Evolutionary conservation across 345 rosid genomes (phyloP).

Genomic region (Alliaria petiolata): DNA sequence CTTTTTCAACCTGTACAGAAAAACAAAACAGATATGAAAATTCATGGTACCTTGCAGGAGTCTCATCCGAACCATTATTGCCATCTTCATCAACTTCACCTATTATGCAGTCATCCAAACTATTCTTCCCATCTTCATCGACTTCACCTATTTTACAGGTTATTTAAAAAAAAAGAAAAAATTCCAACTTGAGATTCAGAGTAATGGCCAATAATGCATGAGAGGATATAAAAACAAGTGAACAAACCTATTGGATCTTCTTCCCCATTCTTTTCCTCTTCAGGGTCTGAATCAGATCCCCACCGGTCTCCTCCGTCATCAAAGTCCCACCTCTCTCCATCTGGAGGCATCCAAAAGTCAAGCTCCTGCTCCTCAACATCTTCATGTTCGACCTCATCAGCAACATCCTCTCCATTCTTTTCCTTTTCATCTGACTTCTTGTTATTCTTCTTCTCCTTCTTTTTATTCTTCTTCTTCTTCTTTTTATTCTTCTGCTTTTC

Average conservation of each 20-base stretch:
- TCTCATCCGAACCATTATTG: conserved; percentile 9
- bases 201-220: neutral
- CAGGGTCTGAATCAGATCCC: conserved; percentile 74
- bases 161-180: neutral
- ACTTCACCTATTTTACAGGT: conserved; percentile 19
- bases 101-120: conserved; percentile 16
- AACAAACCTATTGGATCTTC: conserved; percentile 52
- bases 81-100: conserved; percentile 25
- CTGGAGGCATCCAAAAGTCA: conserved; percentile 91
- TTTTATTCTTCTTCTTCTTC: no score
- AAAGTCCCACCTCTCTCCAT: conserved; percentile 59
- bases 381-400: conserved; percentile 17
- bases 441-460: conserved; percentile 33
- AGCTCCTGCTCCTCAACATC: conserved; percentile 45
- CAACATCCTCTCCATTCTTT: neutral
- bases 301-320: conserved; percentile 34
- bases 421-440: conserved; percentile 8
- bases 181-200: conserved; percentile 1
- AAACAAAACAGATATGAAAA: neutral
- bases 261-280: conserved; percentile 44
- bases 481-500: conserved; percentile 28
- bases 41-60: conserved; percentile 16
- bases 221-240: conserved; percentile 2
- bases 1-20: neutral
- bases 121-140: conserved; percentile 5